Percentiles rank a stretch among this genome's conserved stretches.
phyloP scores from a whole-genome alignment of 805 yeast genomes.

The Cyberlindnera misumaiensis region DNA sequence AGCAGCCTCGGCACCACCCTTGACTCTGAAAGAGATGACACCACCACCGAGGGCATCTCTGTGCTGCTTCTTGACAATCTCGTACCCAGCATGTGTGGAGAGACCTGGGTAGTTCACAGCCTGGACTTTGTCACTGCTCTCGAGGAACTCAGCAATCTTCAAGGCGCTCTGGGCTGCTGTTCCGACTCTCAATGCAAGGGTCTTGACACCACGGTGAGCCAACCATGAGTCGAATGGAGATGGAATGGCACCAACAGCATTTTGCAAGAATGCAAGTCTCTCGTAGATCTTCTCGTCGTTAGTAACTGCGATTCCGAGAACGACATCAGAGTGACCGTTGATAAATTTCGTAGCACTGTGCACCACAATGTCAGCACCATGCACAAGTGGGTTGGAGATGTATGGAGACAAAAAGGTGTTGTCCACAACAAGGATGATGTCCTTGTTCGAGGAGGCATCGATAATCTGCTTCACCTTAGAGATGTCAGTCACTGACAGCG shows the following conservation, averaged over 20 bases:
- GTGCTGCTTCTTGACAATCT: slow-evolving; percentile 66
- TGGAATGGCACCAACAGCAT: slow-evolving; percentile 84
- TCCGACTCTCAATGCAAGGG: slow-evolving; percentile 72
- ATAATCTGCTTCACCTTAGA: slow-evolving; percentile 51
- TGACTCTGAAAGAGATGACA: slow-evolving; percentile 81
- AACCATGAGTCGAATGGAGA: slow-evolving; percentile 90
- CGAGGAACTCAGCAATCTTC: slow-evolving; percentile 61
- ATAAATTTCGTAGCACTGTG: slow-evolving; percentile 89
- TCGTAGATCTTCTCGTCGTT: slow-evolving; percentile 55
- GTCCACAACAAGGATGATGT: slow-evolving; percentile 67
- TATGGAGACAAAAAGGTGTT: slow-evolving; percentile 87
- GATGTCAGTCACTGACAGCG: slow-evolving; percentile 73
- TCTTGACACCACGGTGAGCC: slow-evolving; percentile 87
- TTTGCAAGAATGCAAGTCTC: slow-evolving; percentile 69
- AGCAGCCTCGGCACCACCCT: slow-evolving; percentile 77
- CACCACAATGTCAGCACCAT: slow-evolving; percentile 82
- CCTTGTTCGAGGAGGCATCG: slow-evolving; percentile 40
- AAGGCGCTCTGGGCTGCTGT: slow-evolving; percentile 63
- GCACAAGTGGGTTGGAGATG: slow-evolving; percentile 73
- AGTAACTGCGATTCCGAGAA: slow-evolving; percentile 76
- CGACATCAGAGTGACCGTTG: slow-evolving; percentile 90
- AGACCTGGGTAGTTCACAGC: slow-evolving; percentile 84
- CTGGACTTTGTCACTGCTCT: slow-evolving; percentile 41
- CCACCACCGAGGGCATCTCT: slow-evolving; percentile 87
- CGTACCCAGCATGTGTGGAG: slow-evolving; percentile 54